phyloP scores from a whole-genome alignment of 805 yeast species.

The Hanseniaspora mollemarum region DNA sequence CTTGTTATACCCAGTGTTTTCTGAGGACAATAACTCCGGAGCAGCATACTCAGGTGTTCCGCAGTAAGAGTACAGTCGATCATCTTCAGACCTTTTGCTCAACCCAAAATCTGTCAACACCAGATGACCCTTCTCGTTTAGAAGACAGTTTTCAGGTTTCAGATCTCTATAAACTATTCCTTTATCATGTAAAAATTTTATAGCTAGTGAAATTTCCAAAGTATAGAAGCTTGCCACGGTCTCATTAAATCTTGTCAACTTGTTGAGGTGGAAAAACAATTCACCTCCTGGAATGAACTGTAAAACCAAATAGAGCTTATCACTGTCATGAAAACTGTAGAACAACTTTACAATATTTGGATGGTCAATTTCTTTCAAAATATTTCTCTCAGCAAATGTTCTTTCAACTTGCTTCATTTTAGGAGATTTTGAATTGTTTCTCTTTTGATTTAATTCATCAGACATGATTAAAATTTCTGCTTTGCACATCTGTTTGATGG shows the following conservation, averaged over 20 bases:
- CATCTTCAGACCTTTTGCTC: conserved; percentile 34
- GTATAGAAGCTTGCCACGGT: conserved; percentile 62
- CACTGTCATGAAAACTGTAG: conserved; percentile 72
- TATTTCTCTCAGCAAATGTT: conserved; percentile 68
- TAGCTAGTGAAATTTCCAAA: conserved; percentile 71
- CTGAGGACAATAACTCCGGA: conserved; percentile 58
- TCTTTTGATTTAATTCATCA: conserved; percentile 20
- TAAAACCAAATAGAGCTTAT: conserved; percentile 59
- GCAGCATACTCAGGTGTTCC: conserved; percentile 52
- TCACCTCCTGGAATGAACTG: conserved; percentile 89
- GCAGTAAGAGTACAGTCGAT: conserved; percentile 31
- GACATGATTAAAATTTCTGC: conserved; percentile 56
- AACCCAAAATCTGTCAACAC: conserved; percentile 81
- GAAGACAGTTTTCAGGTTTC: conserved; percentile 79
- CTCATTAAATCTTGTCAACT: conserved; percentile 40
- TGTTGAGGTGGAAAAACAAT: conserved; percentile 39
- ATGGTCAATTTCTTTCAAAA: conserved; percentile 58
- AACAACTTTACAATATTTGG: conserved; percentile 72
- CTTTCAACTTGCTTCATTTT: conserved; percentile 49
- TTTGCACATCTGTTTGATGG: conserved; percentile 76
- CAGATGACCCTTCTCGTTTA: conserved; percentile 67
- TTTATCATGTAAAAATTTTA: conserved; percentile 60
- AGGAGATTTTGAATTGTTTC: conserved; percentile 17
- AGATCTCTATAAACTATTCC: conserved; percentile 82
- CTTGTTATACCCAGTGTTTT: conserved; percentile 53